Base-by-base conservation (phyloP, 805 yeast genomes). In the Candida nemodendra region DNA sequence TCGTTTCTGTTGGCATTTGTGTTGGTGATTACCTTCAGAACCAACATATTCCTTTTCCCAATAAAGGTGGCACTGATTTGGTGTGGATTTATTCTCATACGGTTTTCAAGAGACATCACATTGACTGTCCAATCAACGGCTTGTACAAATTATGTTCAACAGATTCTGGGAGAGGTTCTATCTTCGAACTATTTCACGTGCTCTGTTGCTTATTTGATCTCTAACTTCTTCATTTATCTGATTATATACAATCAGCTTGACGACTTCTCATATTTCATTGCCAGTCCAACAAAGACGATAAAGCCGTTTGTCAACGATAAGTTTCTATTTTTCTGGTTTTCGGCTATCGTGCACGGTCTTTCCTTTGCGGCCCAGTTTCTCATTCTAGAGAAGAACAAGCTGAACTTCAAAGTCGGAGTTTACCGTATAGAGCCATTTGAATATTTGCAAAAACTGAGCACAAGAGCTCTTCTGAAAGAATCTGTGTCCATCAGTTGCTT, bases 341-440 rank as follows among this genome's bases (percentile, higher is more conserved):
- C 64, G 30, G 62, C 73, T 18, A 9, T 62, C 1, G 55, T 66
- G 18, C 50, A 70, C 6, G 73, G 78, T 0, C 22, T 67, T 0
- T 24, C 68, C 6, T 84, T 81, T 55, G 51, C 79, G 6, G 34
- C 66, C 2, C 79, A 74, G 42, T 82, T 74, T 51, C 48, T 74
- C 11, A 48, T 74, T 0, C 69, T 76, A 39, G 83, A 80, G 53
- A 64, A 77, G 44, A 79, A 79, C 56, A 68, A 76, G 41, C 61
- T 84, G 27, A 54, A 60, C 2, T 74, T 81, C 56, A 51, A 59
- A 31, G 66, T 65, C 39, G 74, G 76, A 7, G 59, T 65, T 9
- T 60, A 59, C 31, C 61, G 71, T 38, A 47, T 54, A 3, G 66
- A 62, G 11, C 81, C 79, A 2, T 59, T 68, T 24, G 47, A 48